Evolutionary conservation across 345 rosid species (phyloP).

Genomic region (Murraya koenigii): DNA sequence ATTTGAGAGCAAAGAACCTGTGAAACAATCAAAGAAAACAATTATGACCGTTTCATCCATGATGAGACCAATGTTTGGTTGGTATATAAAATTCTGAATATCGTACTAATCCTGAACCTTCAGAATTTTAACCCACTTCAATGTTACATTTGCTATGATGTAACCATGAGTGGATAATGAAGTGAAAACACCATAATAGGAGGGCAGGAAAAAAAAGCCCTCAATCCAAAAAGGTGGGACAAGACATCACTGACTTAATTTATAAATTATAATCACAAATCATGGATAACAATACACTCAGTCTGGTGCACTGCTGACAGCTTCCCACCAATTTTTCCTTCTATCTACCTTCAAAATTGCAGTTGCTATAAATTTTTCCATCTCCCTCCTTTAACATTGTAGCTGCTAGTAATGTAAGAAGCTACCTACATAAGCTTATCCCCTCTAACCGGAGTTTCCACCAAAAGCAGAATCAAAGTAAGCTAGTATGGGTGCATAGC

Average conservation of each 20-base stretch:
- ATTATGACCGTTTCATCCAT: not conserved
- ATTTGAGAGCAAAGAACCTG: slow-evolving; percentile 91
- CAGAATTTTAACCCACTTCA: not conserved
- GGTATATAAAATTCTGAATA: not conserved
- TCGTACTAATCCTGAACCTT: not conserved
- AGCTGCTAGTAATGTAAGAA: not conserved
- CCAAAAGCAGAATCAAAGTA: no score
- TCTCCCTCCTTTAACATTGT: not conserved
- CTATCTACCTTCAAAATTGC: not conserved
- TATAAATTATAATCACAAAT: not conserved
- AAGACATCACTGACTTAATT: not conserved
- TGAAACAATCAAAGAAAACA: slow-evolving; percentile 8
- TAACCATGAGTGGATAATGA: not conserved
- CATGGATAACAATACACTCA: not conserved
- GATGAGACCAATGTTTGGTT: not conserved
- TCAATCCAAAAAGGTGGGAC: not conserved
- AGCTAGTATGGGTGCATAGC: not conserved
- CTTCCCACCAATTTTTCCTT: not conserved
- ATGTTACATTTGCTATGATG: not conserved
- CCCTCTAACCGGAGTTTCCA: not conserved
- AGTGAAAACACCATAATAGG: not conserved
- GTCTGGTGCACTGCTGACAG: not conserved
- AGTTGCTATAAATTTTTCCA: not conserved
- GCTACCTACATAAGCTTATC: not conserved
- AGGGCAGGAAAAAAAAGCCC: not conserved